A percentile compares a stretch with the other conserved stretches of the same genome.
Conservation (phyloP, 2,329 filamentous ascomycete genomes). For the Fusarium bactridioides region DNA sequence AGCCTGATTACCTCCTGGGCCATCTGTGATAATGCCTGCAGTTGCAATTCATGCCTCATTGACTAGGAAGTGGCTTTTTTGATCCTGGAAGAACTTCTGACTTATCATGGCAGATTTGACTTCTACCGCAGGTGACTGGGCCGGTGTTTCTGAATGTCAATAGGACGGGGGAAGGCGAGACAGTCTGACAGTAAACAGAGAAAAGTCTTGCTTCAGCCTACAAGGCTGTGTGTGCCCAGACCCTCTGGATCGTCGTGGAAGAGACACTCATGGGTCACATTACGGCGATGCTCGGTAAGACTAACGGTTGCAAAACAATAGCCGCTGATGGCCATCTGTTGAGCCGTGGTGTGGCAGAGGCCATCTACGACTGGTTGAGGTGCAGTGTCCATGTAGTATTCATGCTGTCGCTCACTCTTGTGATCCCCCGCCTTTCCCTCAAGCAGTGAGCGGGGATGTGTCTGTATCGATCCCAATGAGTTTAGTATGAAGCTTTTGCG, state of each 20-base stretch:
- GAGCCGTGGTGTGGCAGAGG: constrained; percentile 16
- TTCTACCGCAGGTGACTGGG: neutral
- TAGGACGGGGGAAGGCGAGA: constrained; percentile 1
- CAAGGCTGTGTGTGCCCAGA: neutral
- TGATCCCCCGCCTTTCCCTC: neutral
- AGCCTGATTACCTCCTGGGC: neutral
- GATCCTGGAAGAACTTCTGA: neutral
- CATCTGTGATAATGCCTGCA: constrained; percentile 4
- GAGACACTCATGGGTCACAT: constrained; percentile 3
- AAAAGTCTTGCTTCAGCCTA: neutral
- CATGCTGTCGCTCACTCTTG: neutral
- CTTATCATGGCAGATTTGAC: neutral
- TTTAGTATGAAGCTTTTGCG: neutral
- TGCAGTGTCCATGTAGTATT: constrained; percentile 6
- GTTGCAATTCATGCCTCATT: constrained; percentile 6
- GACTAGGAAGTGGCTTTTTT: neutral
- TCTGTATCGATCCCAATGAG: neutral
- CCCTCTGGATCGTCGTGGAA: neutral
- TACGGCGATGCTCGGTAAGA: constrained; percentile 3
- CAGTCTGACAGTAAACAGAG: neutral
- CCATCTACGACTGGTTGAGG: neutral
- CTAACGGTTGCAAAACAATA: constrained; percentile 2
- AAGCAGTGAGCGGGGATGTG: neutral
- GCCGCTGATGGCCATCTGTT: constrained; percentile 1
- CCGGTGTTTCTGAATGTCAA: neutral